These are phyloP conservation scores for Chaetomidium leptoderma DNA, from an alignment of 495 filamentous ascomycete genomes.

Conservation along the genomic window DNA sequence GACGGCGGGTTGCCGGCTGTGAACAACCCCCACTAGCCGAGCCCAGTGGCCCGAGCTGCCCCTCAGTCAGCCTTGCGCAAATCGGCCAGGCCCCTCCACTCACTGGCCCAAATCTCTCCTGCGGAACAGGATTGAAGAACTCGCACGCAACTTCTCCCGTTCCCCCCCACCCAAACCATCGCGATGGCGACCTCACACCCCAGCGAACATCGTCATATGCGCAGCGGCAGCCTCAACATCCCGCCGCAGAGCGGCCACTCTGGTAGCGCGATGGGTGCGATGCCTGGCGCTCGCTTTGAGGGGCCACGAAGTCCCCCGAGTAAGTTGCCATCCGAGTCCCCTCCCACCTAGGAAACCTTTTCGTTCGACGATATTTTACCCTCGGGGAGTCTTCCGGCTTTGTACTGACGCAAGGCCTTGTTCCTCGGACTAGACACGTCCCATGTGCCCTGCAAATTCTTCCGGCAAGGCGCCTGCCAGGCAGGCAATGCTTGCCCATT, in stretches of 20 bases:
- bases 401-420: conserved; percentile 14
- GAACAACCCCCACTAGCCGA: too few species aligned
- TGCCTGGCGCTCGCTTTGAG: conserved; percentile 53
- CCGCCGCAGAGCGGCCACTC: conserved; percentile 33
- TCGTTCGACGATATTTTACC: background rate
- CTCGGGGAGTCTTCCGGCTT: background rate
- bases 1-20: too few species aligned
- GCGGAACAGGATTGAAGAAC: background rate
- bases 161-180: background rate
- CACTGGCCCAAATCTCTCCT: conserved; percentile 1
- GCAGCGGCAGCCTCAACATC: conserved; percentile 52
- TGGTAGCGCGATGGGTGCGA: conserved; percentile 35
- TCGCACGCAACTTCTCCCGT: background rate
- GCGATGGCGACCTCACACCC: conserved; percentile 34
- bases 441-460: conserved; percentile 99
- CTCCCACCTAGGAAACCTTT: background rate
- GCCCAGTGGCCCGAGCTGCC: background rate
- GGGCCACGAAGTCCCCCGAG: conserved; percentile 79
- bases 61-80: conserved; percentile 8
- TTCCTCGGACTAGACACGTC: conserved; percentile 67
- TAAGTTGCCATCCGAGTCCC: conserved; percentile 45
- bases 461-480: conserved; percentile 90
- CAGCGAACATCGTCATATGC: conserved; percentile 50
- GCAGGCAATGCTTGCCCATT: conserved; percentile 95
- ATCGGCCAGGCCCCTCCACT: conserved; percentile 1